Evolutionary conservation across 2,329 filamentous ascomycete genomes (phyloP), one percentile per base, ranked within the genome.

Genomic region (Pyrenophora graminea): DNA sequence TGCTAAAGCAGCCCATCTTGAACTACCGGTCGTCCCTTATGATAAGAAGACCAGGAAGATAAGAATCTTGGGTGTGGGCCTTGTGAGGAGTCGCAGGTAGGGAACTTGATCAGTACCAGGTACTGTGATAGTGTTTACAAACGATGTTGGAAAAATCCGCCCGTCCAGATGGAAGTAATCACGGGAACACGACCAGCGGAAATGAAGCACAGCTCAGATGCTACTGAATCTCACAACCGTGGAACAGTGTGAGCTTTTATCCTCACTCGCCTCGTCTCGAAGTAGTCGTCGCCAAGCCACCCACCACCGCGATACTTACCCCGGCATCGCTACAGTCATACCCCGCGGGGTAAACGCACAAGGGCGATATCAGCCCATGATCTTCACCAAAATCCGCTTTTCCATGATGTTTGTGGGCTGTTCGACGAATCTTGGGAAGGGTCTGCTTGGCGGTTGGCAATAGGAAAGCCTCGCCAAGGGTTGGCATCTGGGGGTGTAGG

Each of bases 1-100:
- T 68, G 47, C 51, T 68, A 25, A 66, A 63, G 54, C 63, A 64
- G 48, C 63, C 61, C 63, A 66, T 65, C 27, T 30, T 48, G 42
- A 44, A 51, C 40, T 32, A 38, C 25, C n/a, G 18, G 9, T 10
- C n/a, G n/a, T 7, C 17, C 3, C 17, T 15, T 17, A 13, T 7
- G 33, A 12, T 39, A 25, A 36, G 37, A 37, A 15, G 9, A 21
- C 12, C 8, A 19, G 25, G 21, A 17, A 19, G 3, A 13, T 8
- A 10, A 15, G 15, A 10, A 27, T 13, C 10, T 38, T 17, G 23
- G 25, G n/a, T 6, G 25, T 27, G 38, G 25, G 8, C 9, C 13
- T 38, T 21, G 12, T 9, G n/a, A 19, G 9, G 21, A 21, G 1
- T 56, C 30, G 18, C 13, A 38, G 9, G 27, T 27, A 21, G 38